These are phyloP conservation scores for Musa beccarii DNA, from an alignment of 176 grass and related monocot species.

Conservation along the genomic window DNA sequence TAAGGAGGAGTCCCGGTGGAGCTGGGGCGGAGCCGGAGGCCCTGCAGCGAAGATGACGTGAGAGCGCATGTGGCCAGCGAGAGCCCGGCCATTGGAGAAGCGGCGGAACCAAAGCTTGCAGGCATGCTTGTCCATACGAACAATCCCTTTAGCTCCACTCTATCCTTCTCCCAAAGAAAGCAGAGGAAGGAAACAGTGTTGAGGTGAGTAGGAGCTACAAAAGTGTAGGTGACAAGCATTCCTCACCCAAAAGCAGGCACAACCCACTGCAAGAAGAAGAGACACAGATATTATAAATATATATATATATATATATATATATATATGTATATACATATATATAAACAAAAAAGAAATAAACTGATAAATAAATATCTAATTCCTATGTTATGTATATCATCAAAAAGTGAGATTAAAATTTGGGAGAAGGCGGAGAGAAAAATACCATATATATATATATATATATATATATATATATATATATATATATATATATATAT, in stretches of 20 bases:
- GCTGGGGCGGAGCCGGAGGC: background rate
- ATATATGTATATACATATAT: too few species aligned
- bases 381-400: too few species aligned
- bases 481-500: too few species aligned
- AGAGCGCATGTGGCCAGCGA: constrained; percentile 67
- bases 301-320: too few species aligned
- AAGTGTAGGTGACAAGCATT: constrained; percentile 1
- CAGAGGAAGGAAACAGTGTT: constrained; percentile 16
- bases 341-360: too few species aligned
- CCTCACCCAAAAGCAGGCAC: background rate
- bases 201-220: constrained; percentile 27
- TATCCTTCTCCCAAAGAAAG: background rate
- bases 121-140: constrained; percentile 60
- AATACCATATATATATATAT: too few species aligned
- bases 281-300: background rate
- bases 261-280: background rate
- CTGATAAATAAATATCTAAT: too few species aligned
- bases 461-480: too few species aligned
- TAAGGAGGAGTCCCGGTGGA: background rate
- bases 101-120: constrained; percentile 88
- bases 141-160: constrained; percentile 14
- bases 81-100: constrained; percentile 77
- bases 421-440: too few species aligned
- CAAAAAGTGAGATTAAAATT: too few species aligned
- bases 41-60: constrained; percentile 22